Percentiles rank a stretch among this genome's conserved stretches.
phyloP scores from a whole-genome alignment of 1,139 yeast genomes.

The Nakaseomyces uthaithaninus region DNA sequence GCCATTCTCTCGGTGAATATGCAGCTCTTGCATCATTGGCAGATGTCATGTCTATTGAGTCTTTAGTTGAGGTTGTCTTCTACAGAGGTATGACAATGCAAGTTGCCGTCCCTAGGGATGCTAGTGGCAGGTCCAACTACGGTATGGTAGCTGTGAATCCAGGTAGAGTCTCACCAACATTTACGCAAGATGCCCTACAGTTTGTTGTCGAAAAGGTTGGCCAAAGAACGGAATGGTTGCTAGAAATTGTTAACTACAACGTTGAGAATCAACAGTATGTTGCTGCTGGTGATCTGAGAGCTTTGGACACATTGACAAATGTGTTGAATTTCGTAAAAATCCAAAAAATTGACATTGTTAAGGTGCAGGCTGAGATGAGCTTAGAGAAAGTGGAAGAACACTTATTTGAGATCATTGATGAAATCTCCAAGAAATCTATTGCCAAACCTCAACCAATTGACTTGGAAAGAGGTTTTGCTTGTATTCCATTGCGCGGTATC shows the following conservation, averaged over 20 bases:
- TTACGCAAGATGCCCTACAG: slow-evolving; percentile 86
- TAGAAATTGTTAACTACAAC: slow-evolving; percentile 96
- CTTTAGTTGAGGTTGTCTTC: slow-evolving; percentile 94
- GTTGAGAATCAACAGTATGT: slow-evolving; percentile 98
- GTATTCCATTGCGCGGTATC: slow-evolving; percentile 95
- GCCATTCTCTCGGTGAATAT: slow-evolving; percentile 98
- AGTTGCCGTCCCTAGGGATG: slow-evolving; percentile 98
- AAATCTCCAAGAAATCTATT: slow-evolving; percentile 67
- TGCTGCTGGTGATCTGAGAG: slow-evolving; percentile 97
- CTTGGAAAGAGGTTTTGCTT: slow-evolving; percentile 95
- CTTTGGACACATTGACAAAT: slow-evolving; percentile 83
- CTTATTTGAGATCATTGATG: slow-evolving; percentile 76
- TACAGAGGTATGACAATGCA: slow-evolving; percentile 99
- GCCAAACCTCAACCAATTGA: slow-evolving; percentile 96
- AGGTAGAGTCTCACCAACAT: slow-evolving; percentile 79
- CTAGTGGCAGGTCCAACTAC: slow-evolving; percentile 88
- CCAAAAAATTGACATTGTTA: slow-evolving; percentile 88
- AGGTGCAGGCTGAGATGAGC: slow-evolving; percentile 72
- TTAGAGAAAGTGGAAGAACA: slow-evolving; percentile 84
- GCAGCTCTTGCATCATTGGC: slow-evolving; percentile 96
- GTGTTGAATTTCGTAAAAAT: slow-evolving; percentile 87
- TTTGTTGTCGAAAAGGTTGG: slow-evolving; percentile 89
- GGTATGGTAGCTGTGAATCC: slow-evolving; percentile 99
- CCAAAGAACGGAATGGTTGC: slow-evolving; percentile 78
- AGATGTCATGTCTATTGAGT: slow-evolving; percentile 97